Evolutionary conservation across 208 protist species (phyloP).

Genomic region (Blastocrithidia nonstop): DNA sequence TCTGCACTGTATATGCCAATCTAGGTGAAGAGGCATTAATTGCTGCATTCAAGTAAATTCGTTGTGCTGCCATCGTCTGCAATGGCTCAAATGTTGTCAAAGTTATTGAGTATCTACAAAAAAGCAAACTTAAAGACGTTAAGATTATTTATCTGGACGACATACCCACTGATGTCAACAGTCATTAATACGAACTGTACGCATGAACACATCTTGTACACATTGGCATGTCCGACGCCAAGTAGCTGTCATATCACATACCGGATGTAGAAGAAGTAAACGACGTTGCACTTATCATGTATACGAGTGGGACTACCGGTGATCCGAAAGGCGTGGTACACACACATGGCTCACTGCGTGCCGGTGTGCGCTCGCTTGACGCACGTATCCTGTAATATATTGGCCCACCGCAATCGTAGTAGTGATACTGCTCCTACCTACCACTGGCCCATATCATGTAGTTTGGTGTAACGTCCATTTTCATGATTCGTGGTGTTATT

Average conservation of each 20-base stretch:
- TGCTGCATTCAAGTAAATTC: slow-evolving; percentile 59
- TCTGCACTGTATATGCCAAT: slow-evolving; percentile 71
- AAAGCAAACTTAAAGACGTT: too few relatives aligned
- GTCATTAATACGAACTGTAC: slow-evolving; percentile 10
- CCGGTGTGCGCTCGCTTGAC: slow-evolving; percentile 7
- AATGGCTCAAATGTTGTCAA: slow-evolving; percentile 43
- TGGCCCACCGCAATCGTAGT: slow-evolving; percentile 5
- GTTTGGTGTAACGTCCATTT: slow-evolving; percentile 59
- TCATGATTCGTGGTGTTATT: slow-evolving; percentile 40
- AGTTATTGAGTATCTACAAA: slow-evolving; percentile 15
- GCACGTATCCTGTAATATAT: slow-evolving; percentile 12
- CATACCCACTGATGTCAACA: slow-evolving; percentile 19
- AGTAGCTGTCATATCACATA: background rate
- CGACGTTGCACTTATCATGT: slow-evolving; percentile 41
- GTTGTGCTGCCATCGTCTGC: slow-evolving; percentile 52
- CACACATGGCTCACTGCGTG: slow-evolving; percentile 50
- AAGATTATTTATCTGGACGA: slow-evolving; percentile 61
- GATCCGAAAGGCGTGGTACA: slow-evolving; percentile 83
- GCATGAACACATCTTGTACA: slow-evolving; percentile 42
- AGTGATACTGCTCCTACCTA: slow-evolving; percentile 80
- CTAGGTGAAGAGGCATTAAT: slow-evolving; percentile 63
- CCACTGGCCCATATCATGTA: slow-evolving; percentile 88
- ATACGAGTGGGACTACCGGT: slow-evolving; percentile 85
- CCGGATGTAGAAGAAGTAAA: slow-evolving; percentile 10
- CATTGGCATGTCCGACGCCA: slow-evolving; percentile 20